Conservation (phyloP, 345 rosid genomes). For the Fremontodendron californicum region DNA sequence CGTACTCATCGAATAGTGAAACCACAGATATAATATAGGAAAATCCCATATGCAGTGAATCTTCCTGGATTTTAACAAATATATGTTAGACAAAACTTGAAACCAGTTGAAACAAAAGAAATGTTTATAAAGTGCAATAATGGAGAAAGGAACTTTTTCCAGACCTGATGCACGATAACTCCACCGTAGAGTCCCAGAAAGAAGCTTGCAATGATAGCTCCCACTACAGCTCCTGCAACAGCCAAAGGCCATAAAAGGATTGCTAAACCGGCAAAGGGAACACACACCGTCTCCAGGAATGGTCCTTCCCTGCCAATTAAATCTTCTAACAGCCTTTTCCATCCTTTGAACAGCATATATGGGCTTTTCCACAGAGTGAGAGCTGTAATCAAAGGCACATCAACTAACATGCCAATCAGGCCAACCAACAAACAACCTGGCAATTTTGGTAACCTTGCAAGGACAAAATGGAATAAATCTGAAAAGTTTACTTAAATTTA, state of each 20-base stretch:
- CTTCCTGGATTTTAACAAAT: slow-evolving; percentile 49
- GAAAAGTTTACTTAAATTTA: neutral
- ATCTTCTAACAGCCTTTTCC: slow-evolving; percentile 82
- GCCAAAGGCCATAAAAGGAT: slow-evolving; percentile 85
- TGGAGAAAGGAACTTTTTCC: neutral
- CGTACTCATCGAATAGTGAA: slow-evolving; percentile 75
- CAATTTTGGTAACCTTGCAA: slow-evolving; percentile 50
- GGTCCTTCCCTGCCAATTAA: slow-evolving; percentile 89
- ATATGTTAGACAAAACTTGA: slow-evolving; percentile 18
- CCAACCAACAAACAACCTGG: slow-evolving; percentile 65
- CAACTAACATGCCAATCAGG: slow-evolving; percentile 59
- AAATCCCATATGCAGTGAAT: slow-evolving; percentile 61
- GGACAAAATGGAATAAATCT: slow-evolving; percentile 1
- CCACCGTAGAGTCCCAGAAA: slow-evolving; percentile 65
- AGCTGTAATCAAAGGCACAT: slow-evolving; percentile 49
- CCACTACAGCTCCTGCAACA: slow-evolving; percentile 55
- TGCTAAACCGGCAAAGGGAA: slow-evolving; percentile 87
- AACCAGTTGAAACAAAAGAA: neutral
- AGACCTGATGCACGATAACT: slow-evolving; percentile 72
- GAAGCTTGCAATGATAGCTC: slow-evolving; percentile 60
- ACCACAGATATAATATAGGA: slow-evolving; percentile 59
- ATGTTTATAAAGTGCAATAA: neutral
- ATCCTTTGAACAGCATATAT: slow-evolving; percentile 72
- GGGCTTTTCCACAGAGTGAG: slow-evolving; percentile 84
- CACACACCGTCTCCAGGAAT: slow-evolving; percentile 79